Conservation (phyloP, 2,329 filamentous ascomycete genomes). For the Cyphellophora europaea region DNA sequence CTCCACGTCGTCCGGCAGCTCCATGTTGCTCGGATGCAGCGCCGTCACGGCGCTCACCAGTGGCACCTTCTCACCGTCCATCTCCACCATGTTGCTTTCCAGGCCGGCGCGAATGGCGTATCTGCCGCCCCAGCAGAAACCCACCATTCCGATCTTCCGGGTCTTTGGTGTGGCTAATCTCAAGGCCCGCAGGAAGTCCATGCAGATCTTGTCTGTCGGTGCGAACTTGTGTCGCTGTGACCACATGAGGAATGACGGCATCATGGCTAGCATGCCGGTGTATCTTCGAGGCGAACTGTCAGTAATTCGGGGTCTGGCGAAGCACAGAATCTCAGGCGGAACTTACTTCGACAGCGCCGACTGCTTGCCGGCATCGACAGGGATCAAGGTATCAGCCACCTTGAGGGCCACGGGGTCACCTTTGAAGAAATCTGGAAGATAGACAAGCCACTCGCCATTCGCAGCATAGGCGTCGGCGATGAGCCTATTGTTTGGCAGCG, state of each 20-base stretch:
- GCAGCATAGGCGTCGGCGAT: slow-evolving; percentile 47
- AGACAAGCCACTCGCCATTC: slow-evolving; percentile 41
- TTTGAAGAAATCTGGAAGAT: slow-evolving; percentile 57
- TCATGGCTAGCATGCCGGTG: slow-evolving; percentile 27
- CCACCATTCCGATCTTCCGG: slow-evolving; percentile 44
- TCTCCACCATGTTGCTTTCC: slow-evolving; percentile 23
- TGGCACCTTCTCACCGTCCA: slow-evolving; percentile 20
- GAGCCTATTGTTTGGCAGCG: slow-evolving; percentile 43
- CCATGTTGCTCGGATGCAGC: slow-evolving; percentile 43
- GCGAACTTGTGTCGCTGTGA: slow-evolving; percentile 47
- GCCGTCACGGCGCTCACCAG: slow-evolving; percentile 45
- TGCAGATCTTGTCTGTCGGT: slow-evolving; percentile 43
- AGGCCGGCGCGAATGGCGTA: slow-evolving; percentile 41
- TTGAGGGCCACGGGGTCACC: slow-evolving; percentile 53
- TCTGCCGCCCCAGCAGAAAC: slow-evolving; percentile 57
- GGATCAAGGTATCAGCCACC: slow-evolving; percentile 45
- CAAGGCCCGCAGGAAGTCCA: slow-evolving; percentile 43
- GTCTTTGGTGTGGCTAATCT: slow-evolving; percentile 35
- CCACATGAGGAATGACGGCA: slow-evolving; percentile 40
- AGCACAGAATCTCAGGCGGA: no score
- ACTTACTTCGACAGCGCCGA: no score
- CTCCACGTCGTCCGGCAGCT: slow-evolving; percentile 37
- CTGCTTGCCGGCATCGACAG: slow-evolving; percentile 50
- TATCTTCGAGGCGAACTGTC: no score
- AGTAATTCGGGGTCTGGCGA: slow-evolving; percentile 49